Conservation (phyloP, 1,284 basidiomycete genomes). For the Takashimella koratensis region DNA sequence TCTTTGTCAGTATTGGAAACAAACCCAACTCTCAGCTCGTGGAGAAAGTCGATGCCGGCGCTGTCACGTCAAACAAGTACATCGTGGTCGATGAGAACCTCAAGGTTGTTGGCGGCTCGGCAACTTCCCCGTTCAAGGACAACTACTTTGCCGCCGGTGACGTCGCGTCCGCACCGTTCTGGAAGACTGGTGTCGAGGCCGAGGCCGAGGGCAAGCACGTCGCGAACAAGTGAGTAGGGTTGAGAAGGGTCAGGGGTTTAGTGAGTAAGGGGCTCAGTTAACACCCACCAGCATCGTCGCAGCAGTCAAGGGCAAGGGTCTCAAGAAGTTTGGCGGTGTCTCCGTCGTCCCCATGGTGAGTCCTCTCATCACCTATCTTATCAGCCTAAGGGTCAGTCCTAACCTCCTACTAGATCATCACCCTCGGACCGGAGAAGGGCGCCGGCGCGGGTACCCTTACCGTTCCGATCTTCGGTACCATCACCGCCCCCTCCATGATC, state of each 20-base stretch:
- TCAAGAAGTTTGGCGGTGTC: conserved; percentile 20
- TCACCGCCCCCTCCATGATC: conserved; percentile 24
- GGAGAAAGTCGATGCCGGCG: conserved; percentile 28
- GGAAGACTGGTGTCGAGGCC: conserved; percentile 29
- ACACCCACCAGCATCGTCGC: conserved; percentile 23
- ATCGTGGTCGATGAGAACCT: conserved; percentile 41
- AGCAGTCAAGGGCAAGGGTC: conserved; percentile 23
- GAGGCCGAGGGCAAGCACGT: conserved; percentile 13
- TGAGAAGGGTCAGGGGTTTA: not conserved
- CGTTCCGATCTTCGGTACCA: conserved; percentile 23
- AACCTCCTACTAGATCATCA: conserved; percentile 22
- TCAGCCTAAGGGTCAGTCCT: not conserved
- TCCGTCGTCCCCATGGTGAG: conserved; percentile 21
- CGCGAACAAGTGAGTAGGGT: conserved; percentile 30
- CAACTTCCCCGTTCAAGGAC: conserved; percentile 15
- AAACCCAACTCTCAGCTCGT: conserved; percentile 47
- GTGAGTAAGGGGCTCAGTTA: not conserved
- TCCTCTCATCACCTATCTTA: not conserved
- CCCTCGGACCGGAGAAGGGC: conserved; percentile 29
- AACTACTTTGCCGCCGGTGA: conserved; percentile 48
- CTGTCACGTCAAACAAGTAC: conserved; percentile 37
- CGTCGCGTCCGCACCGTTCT: conserved; percentile 27
- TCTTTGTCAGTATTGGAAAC: conserved; percentile 50
- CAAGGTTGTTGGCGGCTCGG: conserved; percentile 20
- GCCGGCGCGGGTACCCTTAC: conserved; percentile 24